phyloP scores from a whole-genome alignment of 257 asterid genomes.

The Echium plantagineum region DNA sequence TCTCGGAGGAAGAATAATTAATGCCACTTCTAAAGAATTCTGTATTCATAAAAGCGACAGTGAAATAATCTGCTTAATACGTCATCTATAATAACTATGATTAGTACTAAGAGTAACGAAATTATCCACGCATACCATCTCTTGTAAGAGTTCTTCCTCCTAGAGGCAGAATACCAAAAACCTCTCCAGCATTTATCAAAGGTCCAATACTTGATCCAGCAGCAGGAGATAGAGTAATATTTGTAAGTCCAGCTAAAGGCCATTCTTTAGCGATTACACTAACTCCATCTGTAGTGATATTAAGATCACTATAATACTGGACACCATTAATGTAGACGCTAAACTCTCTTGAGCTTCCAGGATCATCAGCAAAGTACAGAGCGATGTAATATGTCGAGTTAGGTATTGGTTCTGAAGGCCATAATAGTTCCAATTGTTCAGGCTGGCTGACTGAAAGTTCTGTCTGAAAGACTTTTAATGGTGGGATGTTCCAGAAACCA shows the following conservation, averaged over 20 bases:
- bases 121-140: conserved; percentile 45
- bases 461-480: conserved; percentile 54
- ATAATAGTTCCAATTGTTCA: conserved; percentile 40
- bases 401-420: conserved; percentile 62
- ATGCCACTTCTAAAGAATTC: too few relatives aligned
- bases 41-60: too few relatives aligned
- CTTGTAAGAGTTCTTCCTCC: conserved; percentile 76
- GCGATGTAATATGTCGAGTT: conserved; percentile 46
- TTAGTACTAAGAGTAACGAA: too few relatives aligned
- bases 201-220: conserved; percentile 73
- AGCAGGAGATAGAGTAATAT: conserved; percentile 47
- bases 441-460: conserved; percentile 26
- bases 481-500: conserved; percentile 92
- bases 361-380: conserved; percentile 71
- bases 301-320: conserved; percentile 47
- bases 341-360: conserved; percentile 42
- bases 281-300: conserved; percentile 48
- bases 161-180: conserved; percentile 42
- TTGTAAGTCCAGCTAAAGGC: conserved; percentile 68
- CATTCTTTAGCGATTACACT: conserved; percentile 59
- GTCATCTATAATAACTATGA: too few relatives aligned
- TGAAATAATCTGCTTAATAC: too few relatives aligned
- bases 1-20: too few relatives aligned
- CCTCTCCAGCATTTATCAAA: conserved; percentile 82
- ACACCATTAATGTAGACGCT: conserved; percentile 55